A percentile compares a stretch with the other conserved stretches of the same genome.
These are phyloP conservation scores for Lasiodiplodia hormozganensis DNA, from an alignment of 2,329 filamentous ascomycete genomes.

Conservation along the genomic window DNA sequence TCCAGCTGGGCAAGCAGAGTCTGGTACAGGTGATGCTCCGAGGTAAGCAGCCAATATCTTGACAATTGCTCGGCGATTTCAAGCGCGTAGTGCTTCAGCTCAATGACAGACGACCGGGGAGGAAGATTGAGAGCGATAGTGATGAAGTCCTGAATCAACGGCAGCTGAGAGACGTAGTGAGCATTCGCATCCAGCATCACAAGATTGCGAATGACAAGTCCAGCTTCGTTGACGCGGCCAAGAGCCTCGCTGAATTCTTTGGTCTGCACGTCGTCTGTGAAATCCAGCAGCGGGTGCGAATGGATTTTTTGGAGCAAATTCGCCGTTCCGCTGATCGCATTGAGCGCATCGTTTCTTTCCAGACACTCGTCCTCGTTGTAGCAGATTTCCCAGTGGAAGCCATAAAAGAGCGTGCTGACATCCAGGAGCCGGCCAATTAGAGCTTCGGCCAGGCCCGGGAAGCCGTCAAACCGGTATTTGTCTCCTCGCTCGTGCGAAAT, in stretches of 20 bases:
- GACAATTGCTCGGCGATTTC: conserved; percentile 93
- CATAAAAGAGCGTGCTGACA: conserved; percentile 78
- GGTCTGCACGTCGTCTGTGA: conserved; percentile 76
- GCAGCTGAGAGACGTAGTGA: conserved; percentile 76
- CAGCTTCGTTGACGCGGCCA: conserved; percentile 82
- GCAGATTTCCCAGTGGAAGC: conserved; percentile 80
- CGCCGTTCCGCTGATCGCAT: conserved; percentile 70
- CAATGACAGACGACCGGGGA: conserved; percentile 72
- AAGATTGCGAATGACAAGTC: conserved; percentile 92
- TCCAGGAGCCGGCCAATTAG: conserved; percentile 85
- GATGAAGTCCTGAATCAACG: conserved; percentile 79
- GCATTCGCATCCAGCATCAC: conserved; percentile 92
- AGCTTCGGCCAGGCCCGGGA: conserved; percentile 85
- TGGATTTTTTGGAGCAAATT: conserved; percentile 77
- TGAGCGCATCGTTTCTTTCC: conserved; percentile 63
- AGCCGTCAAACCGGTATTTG: conserved; percentile 94
- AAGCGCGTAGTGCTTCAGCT: conserved; percentile 88
- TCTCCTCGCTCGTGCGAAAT: conserved; percentile 95
- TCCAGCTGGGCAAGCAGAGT: conserved; percentile 67
- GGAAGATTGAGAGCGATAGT: conserved; percentile 84
- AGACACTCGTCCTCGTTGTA: conserved; percentile 65
- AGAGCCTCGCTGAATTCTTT: conserved; percentile 74
- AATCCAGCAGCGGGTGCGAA: conserved; percentile 62
- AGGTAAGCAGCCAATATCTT: conserved; percentile 75
- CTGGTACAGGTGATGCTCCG: conserved; percentile 79